A percentile compares a stretch with the other conserved stretches of the same genome.
Evolutionary conservation across 306 rosid species (phyloP).

Genomic region (Comarum palustre): DNA sequence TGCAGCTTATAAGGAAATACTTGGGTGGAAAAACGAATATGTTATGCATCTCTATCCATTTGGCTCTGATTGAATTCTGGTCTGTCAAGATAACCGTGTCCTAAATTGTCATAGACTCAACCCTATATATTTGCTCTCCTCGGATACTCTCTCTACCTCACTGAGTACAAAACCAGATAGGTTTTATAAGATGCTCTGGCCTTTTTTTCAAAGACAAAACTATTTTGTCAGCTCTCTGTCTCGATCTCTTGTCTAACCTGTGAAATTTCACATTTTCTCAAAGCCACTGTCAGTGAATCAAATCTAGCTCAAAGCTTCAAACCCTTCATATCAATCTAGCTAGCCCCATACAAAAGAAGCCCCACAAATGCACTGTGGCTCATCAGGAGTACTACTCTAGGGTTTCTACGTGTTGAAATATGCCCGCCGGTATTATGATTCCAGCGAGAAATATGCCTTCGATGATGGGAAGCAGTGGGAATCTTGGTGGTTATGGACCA

Average conservation of each 20-base stretch:
- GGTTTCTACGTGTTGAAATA: constrained; percentile 30
- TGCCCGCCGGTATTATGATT: constrained; percentile 62
- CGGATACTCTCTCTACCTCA: constrained; percentile 11
- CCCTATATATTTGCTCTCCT: constrained; percentile 22
- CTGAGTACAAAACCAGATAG: constrained; percentile 11
- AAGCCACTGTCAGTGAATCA: background rate
- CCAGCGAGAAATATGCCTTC: constrained; percentile 57
- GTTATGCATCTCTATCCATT: constrained; percentile 17
- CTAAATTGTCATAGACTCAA: constrained; percentile 24
- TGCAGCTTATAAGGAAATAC: constrained; percentile 25
- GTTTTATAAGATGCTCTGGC: background rate
- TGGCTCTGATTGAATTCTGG: constrained; percentile 25
- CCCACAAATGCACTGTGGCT: background rate
- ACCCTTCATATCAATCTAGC: background rate
- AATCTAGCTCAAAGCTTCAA: background rate
- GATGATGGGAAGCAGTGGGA: constrained; percentile 45
- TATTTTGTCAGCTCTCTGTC: constrained; percentile 16
- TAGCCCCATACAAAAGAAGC: background rate
- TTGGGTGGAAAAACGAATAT: constrained; percentile 38
- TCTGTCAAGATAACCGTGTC: constrained; percentile 24
- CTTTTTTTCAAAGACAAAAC: background rate
- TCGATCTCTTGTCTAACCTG: background rate
- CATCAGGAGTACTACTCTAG: background rate
- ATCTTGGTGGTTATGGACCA: constrained; percentile 54
- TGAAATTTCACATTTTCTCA: background rate